These are phyloP conservation scores for Oenanthe sinensis DNA, from an alignment of 129 eudicot genomes.

Conservation along the genomic window DNA sequence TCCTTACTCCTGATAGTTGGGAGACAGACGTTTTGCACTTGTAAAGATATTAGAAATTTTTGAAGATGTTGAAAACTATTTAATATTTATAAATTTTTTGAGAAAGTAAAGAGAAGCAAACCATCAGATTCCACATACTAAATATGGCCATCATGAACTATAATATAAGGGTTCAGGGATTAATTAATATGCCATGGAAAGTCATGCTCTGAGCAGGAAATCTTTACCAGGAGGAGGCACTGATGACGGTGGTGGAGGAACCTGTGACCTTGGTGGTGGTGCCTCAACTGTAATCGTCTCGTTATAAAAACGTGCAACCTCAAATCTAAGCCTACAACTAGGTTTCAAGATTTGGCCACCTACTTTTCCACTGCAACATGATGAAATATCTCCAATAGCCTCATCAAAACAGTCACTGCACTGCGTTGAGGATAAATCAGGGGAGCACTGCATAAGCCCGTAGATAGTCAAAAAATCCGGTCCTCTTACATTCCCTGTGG, in stretches of 20 bases:
- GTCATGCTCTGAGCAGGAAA: background rate
- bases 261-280: conserved; percentile 3
- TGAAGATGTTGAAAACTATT: background rate
- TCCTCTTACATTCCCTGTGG: conserved; percentile 8
- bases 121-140: background rate
- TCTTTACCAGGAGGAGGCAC: background rate
- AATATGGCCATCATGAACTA: background rate
- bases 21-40: background rate
- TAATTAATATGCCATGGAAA: background rate
- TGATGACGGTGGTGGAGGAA: conserved; percentile 7
- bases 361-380: background rate
- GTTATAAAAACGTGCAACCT: conserved; percentile 12
- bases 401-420: conserved; percentile 17
- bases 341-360: conserved; percentile 18
- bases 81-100: background rate
- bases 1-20: background rate
- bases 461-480: conserved; percentile 15
- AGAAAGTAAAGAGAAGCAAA: background rate
- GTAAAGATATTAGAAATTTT: background rate
- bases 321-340: conserved; percentile 25
- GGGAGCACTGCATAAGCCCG: conserved; percentile 36
- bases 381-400: background rate
- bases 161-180: background rate
- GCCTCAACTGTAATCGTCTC: background rate
- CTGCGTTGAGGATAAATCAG: conserved; percentile 16